These are phyloP conservation scores for Heritiera littoralis DNA, from an alignment of 345 rosid genomes.

Conservation along the genomic window DNA sequence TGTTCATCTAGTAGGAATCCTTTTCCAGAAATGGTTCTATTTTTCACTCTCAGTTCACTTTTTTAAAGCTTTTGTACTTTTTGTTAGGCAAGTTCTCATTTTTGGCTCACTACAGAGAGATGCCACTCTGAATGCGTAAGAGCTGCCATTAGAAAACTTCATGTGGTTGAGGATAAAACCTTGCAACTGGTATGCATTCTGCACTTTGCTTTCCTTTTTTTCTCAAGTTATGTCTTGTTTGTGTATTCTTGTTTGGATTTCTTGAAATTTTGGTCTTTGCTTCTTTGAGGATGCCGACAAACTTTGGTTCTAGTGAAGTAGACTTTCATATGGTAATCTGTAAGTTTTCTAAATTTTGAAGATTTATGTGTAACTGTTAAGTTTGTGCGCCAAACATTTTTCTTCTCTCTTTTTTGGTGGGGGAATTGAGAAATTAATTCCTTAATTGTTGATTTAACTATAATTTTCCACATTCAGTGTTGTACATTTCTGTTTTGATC, in stretches of 20 bases:
- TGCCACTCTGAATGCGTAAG: conserved; percentile 35
- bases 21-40: not conserved
- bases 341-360: not conserved
- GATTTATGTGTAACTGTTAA: not conserved
- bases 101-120: conserved; percentile 49
- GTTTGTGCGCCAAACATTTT: too few species aligned
- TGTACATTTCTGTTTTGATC: not conserved
- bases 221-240: not conserved
- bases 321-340: not conserved
- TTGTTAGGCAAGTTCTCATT: conserved; percentile 50
- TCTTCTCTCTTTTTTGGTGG: not conserved
- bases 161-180: conserved; percentile 43
- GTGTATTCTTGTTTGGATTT: not conserved
- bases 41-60: not conserved
- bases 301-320: not conserved
- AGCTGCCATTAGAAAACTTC: conserved; percentile 54
- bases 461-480: not conserved
- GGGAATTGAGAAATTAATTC: not conserved
- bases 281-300: not conserved
- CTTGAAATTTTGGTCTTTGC: conserved; percentile 7
- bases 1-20: conserved; percentile 1
- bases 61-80: conserved; percentile 2
- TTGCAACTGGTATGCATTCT: conserved; percentile 45
- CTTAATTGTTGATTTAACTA: not conserved
- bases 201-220: not conserved